Evolutionary conservation across 768 basidiomycete genomes (phyloP).

Genomic region (Guyanaporus albipodus): DNA sequence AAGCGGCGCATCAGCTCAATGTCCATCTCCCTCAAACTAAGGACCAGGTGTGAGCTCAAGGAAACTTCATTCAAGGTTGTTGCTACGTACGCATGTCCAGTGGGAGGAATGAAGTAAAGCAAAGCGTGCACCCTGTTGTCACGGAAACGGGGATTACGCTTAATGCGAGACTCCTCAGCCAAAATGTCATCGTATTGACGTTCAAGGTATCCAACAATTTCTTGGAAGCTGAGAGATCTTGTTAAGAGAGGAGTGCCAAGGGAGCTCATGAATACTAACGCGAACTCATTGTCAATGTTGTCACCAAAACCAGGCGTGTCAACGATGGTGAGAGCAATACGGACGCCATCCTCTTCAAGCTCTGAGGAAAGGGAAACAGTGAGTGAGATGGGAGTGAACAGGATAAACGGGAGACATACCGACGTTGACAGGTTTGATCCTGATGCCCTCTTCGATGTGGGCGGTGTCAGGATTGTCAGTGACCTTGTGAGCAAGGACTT

Average conservation of each 20-base stretch:
- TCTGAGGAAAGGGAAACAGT: slow-evolving; percentile 53
- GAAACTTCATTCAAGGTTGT: neutral
- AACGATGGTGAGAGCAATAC: slow-evolving; percentile 96
- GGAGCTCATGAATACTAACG: slow-evolving; percentile 52
- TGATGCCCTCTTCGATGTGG: slow-evolving; percentile 90
- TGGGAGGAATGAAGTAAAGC: slow-evolving; percentile 97
- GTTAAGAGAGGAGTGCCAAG: slow-evolving; percentile 6
- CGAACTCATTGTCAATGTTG: slow-evolving; percentile 98
- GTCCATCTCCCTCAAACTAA: slow-evolving; percentile 92
- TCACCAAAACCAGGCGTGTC: slow-evolving; percentile 99
- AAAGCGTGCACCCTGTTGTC: slow-evolving; percentile 97
- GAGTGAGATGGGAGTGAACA: neutral
- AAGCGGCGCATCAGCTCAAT: slow-evolving; percentile 98
- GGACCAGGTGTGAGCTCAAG: neutral
- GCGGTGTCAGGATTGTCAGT: slow-evolving; percentile 83
- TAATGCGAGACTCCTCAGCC: slow-evolving; percentile 97
- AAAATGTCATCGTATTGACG: slow-evolving; percentile 99
- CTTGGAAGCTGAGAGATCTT: slow-evolving; percentile 69
- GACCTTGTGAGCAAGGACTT: slow-evolving; percentile 85
- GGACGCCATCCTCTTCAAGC: slow-evolving; percentile 96
- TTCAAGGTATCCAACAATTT: slow-evolving; percentile 95
- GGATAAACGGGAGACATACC: slow-evolving; percentile 41
- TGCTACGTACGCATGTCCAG: slow-evolving; percentile 84
- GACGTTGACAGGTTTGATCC: slow-evolving; percentile 92
- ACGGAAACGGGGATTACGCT: slow-evolving; percentile 98